phyloP scores from a whole-genome alignment of 1,139 yeast species.

The Sugiyamaella xylanicola region DNA sequence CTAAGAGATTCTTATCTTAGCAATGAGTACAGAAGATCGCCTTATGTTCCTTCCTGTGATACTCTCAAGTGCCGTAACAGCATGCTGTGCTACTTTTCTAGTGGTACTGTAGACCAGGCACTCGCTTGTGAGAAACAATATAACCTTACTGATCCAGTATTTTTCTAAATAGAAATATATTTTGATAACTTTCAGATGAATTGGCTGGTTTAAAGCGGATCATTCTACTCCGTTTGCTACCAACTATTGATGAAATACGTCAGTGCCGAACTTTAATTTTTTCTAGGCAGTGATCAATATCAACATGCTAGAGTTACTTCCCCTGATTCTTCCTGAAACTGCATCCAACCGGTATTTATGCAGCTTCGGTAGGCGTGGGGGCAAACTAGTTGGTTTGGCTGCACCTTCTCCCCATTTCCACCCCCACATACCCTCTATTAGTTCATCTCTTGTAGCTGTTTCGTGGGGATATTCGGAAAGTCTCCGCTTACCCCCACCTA shows the following conservation, averaged over 20 bases:
- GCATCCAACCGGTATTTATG: not conserved
- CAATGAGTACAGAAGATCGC: slow-evolving; percentile 55
- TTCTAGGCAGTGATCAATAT: too few relatives aligned
- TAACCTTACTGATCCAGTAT: slow-evolving; percentile 18
- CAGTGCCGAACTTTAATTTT: too few relatives aligned
- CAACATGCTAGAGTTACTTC: not conserved
- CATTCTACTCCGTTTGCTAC: too few relatives aligned
- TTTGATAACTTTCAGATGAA: too few relatives aligned
- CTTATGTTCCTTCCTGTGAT: slow-evolving; percentile 39
- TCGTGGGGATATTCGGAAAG: not conserved
- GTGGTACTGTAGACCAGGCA: slow-evolving; percentile 36
- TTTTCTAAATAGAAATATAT: slow-evolving; percentile 1
- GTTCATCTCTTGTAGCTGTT: not conserved
- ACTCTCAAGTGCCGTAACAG: slow-evolving; percentile 31
- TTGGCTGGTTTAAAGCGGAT: too few relatives aligned
- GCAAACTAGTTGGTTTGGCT: too few relatives aligned
- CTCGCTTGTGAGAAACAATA: slow-evolving; percentile 24
- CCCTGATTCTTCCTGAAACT: slow-evolving; percentile 1
- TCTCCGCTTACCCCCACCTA: slow-evolving; percentile 10
- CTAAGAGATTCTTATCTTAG: slow-evolving; percentile 53
- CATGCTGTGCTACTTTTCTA: slow-evolving; percentile 37
- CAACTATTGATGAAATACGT: too few relatives aligned
- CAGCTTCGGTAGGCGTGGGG: not conserved
- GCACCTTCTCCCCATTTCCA: not conserved
- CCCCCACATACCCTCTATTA: not conserved